phyloP scores from a whole-genome alignment of 2,329 filamentous ascomycete species.

The Paecilomyces niveus region DNA sequence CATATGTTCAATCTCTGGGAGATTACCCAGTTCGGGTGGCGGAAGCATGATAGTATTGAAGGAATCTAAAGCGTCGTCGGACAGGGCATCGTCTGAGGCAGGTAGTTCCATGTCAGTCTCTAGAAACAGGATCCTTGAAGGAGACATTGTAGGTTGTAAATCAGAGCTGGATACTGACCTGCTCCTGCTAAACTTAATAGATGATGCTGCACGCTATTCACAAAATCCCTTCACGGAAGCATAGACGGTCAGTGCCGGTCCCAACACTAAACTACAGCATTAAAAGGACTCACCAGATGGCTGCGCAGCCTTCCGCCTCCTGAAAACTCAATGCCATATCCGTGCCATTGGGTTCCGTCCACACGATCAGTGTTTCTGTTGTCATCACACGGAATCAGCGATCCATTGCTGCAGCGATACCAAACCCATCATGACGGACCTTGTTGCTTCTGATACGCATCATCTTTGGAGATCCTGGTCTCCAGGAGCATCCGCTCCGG shows the following conservation, averaged over 20 bases:
- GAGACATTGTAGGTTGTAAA: neutral
- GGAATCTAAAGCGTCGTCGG: constrained; percentile 76
- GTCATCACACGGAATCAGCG: constrained; percentile 17
- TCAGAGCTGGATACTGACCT: constrained; percentile 42
- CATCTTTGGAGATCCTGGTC: constrained; percentile 84
- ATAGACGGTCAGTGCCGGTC: constrained; percentile 16
- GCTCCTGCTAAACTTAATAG: constrained; percentile 55
- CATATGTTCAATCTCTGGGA: constrained; percentile 74
- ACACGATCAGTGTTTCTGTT: constrained; percentile 91
- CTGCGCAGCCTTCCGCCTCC: constrained; percentile 85
- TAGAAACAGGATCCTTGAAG: neutral
- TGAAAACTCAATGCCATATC: constrained; percentile 99
- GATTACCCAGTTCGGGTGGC: constrained; percentile 69
- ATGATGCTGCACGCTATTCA: constrained; percentile 75
- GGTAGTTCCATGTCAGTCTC: constrained; percentile 2
- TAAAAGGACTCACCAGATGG: constrained; percentile 67
- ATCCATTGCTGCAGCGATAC: constrained; percentile 1
- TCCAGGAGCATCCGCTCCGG: constrained; percentile 77
- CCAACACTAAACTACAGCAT: constrained; percentile 3
- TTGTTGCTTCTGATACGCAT: constrained; percentile 98
- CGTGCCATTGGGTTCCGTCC: constrained; percentile 84
- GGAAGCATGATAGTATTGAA: constrained; percentile 68
- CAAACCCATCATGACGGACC: constrained; percentile 41
- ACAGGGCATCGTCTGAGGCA: constrained; percentile 68
- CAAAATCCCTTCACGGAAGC: constrained; percentile 65